A percentile compares a stretch with the other conserved stretches of the same genome.
These are phyloP conservation scores for Saccharomyces paradoxus DNA, from an alignment of 805 yeast species.

Conservation along the genomic window DNA sequence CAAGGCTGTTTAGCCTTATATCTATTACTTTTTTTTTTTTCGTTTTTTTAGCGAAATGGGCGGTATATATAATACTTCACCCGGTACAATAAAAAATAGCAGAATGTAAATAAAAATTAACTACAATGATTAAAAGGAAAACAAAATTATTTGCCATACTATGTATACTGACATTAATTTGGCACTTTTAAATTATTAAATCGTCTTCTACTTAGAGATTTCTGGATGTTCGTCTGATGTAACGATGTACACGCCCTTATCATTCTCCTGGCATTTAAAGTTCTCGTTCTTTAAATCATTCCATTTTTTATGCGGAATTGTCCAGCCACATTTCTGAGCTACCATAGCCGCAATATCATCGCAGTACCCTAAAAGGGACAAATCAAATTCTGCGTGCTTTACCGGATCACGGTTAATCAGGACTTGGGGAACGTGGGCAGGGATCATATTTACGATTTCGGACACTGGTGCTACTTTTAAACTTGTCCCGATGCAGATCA, in stretches of 20 bases:
- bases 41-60: background rate
- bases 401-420: constrained; percentile 72
- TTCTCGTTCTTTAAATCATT: constrained; percentile 20
- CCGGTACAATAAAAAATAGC: background rate
- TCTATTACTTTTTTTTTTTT: background rate
- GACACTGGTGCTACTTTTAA: constrained; percentile 88
- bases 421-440: constrained; percentile 65
- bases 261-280: constrained; percentile 18
- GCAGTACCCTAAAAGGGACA: constrained; percentile 68
- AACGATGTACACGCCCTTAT: constrained; percentile 27
- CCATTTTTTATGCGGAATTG: constrained; percentile 46
- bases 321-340: constrained; percentile 51
- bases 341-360: constrained; percentile 72
- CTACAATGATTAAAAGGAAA: background rate
- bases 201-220: background rate
- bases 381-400: constrained; percentile 69
- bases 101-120: background rate
- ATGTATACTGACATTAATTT: background rate
- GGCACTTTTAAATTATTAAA: background rate
- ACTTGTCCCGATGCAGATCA: constrained; percentile 87
- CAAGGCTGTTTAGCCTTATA: background rate
- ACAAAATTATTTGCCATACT: background rate
- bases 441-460: constrained; percentile 67
- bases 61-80: background rate
- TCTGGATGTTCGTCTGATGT: constrained; percentile 9